phyloP scores from a whole-genome alignment of 78 protist species.

The Isochrysis galbana region DNA sequence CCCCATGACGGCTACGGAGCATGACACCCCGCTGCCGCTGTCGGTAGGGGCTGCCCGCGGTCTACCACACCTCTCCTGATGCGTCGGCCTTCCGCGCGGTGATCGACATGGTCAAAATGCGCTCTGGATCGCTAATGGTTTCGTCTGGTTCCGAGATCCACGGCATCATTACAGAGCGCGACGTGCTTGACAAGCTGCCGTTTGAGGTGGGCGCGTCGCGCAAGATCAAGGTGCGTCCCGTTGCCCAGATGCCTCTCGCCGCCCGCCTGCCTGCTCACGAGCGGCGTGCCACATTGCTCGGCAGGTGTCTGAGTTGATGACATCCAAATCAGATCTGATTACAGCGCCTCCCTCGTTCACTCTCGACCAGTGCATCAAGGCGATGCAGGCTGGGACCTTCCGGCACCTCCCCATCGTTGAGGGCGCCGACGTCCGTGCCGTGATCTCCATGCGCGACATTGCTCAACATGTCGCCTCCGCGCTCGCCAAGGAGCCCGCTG shows the following conservation, averaged over 20 bases:
- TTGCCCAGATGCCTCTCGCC: too few species aligned
- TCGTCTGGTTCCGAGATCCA: neutral
- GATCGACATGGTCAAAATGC: neutral
- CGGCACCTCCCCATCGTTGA: neutral
- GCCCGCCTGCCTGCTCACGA: too few species aligned
- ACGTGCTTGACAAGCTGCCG: neutral
- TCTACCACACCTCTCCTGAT: neutral
- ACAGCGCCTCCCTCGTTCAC: neutral
- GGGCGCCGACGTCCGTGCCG: neutral
- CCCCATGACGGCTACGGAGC: too few species aligned
- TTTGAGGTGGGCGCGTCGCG: neutral
- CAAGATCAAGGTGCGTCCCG: neutral
- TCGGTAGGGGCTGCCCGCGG: neutral
- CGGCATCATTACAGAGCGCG: neutral
- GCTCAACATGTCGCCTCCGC: neutral
- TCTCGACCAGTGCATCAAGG: neutral
- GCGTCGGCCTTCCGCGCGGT: slow-evolving; percentile 11
- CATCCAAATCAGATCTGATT: neutral
- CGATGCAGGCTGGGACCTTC: neutral
- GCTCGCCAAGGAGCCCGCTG: neutral
- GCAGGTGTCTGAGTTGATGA: neutral
- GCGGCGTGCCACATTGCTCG: too few species aligned
- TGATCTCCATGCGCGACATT: slow-evolving; percentile 15
- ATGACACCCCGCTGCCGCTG: too few species aligned
- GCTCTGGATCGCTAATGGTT: neutral